Evolutionary conservation across 257 asterid genomes (phyloP).

Genomic region (Scutellaria baicalensis): DNA sequence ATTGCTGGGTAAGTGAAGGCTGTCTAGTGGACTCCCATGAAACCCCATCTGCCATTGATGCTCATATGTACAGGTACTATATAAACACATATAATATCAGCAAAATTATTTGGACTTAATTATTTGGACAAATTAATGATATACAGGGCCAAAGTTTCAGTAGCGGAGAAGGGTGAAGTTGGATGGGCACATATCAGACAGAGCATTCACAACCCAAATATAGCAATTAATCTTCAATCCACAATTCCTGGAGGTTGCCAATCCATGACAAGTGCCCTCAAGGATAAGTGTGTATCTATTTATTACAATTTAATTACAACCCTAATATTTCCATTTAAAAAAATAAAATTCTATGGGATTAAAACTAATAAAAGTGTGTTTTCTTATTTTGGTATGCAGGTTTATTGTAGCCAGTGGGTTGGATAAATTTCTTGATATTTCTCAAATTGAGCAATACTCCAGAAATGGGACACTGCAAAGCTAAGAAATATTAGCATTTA

Average conservation of each 20-base stretch:
- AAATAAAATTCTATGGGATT: too few relatives aligned
- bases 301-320: background rate
- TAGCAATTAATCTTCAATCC: slow-evolving; percentile 84
- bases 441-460: slow-evolving; percentile 50
- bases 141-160: slow-evolving; percentile 73
- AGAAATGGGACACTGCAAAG: slow-evolving; percentile 26
- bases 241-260: slow-evolving; percentile 65
- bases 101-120: background rate
- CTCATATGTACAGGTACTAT: slow-evolving; percentile 82
- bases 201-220: slow-evolving; percentile 92
- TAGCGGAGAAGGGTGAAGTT: slow-evolving; percentile 35
- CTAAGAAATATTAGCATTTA: background rate
- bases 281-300: slow-evolving; percentile 43
- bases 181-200: slow-evolving; percentile 89
- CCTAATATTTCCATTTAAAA: background rate
- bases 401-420: slow-evolving; percentile 53
- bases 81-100: too few relatives aligned
- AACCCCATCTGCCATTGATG: slow-evolving; percentile 71
- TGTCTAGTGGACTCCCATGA: slow-evolving; percentile 86
- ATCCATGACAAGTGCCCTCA: slow-evolving; percentile 52
- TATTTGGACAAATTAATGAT: background rate
- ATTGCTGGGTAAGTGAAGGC: slow-evolving; percentile 94
- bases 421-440: slow-evolving; percentile 52
- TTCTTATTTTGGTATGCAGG: slow-evolving; percentile 32
- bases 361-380: background rate